These are phyloP conservation scores for Raphanus sativus DNA, from an alignment of 345 rosid genomes.

Conservation along the genomic window DNA sequence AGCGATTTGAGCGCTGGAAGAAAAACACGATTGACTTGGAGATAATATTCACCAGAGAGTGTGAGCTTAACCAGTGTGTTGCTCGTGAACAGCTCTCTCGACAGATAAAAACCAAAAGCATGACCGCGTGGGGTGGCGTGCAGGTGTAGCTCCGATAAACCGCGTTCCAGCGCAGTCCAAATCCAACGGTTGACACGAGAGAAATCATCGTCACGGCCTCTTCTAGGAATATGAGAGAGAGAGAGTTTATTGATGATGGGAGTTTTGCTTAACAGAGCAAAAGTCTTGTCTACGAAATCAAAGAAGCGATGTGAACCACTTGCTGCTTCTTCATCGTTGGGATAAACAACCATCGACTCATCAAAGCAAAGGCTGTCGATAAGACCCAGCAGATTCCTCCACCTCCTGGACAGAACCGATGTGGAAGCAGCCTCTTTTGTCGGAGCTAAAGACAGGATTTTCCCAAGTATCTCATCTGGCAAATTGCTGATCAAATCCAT, in stretches of 20 bases:
- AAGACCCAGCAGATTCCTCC: neutral
- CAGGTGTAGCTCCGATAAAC: neutral
- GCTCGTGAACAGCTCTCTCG: neutral
- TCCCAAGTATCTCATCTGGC: neutral
- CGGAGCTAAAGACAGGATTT: neutral
- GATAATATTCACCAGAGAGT: neutral
- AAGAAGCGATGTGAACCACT: neutral
- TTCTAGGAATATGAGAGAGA: neutral
- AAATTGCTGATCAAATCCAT: neutral
- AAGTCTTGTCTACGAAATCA: neutral
- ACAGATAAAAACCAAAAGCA: neutral
- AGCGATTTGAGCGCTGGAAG: neutral
- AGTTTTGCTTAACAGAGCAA: neutral
- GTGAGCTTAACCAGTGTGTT: neutral
- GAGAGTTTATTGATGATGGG: neutral
- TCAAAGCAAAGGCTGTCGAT: neutral
- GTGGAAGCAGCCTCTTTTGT: neutral
- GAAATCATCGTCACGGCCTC: neutral
- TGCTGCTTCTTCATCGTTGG: neutral
- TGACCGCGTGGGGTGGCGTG: neutral
- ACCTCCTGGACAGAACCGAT: neutral
- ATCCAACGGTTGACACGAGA: neutral
- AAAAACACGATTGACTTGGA: neutral
- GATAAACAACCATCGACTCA: neutral
- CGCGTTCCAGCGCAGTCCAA: neutral